Percentiles rank a stretch among this genome's conserved stretches.
Evolutionary conservation across 2,329 filamentous ascomycete genomes (phyloP).

Genomic region (Monosporascus cannonballus): DNA sequence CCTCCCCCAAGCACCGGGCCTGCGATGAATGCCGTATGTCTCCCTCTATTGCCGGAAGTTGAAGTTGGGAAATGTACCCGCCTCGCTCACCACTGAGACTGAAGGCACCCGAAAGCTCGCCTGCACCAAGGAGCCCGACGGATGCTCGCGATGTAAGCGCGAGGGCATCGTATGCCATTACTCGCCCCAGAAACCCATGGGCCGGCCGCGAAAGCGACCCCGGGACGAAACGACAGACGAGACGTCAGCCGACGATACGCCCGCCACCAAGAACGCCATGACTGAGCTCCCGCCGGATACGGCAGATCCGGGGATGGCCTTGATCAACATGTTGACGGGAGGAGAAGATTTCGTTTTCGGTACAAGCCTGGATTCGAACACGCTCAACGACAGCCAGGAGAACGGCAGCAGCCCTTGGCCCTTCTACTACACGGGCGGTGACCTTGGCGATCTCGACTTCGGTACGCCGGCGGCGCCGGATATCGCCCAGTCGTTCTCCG

Average conservation of each 20-base stretch:
- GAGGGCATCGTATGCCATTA: slow-evolving; percentile 55
- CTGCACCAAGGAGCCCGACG: slow-evolving; percentile 55
- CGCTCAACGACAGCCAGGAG: slow-evolving; percentile 1
- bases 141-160: slow-evolving; percentile 52
- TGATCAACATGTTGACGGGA: slow-evolving; percentile 19
- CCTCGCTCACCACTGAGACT: not conserved
- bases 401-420: slow-evolving; percentile 7
- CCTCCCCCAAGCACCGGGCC: slow-evolving; percentile 47
- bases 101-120: slow-evolving; percentile 58
- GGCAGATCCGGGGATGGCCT: slow-evolving; percentile 20
- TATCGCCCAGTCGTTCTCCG: slow-evolving; percentile 11
- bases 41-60: slow-evolving; percentile 14
- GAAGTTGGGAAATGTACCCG: not conserved
- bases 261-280: slow-evolving; percentile 19
- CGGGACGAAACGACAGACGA: slow-evolving; percentile 18
- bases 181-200: slow-evolving; percentile 61
- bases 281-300: slow-evolving; percentile 19
- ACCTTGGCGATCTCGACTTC: slow-evolving; percentile 21
- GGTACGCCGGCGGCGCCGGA: slow-evolving; percentile 9
- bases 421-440: slow-evolving; percentile 14
- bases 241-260: not conserved
- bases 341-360: slow-evolving; percentile 9
- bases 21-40: slow-evolving; percentile 63
- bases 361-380: not conserved
- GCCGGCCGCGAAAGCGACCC: slow-evolving; percentile 54